Percentiles rank a stretch among this genome's conserved stretches.
Conservation (phyloP, 225 moss, liverwort and hornwort genomes). For the Marchantia polymorpha region DNA sequence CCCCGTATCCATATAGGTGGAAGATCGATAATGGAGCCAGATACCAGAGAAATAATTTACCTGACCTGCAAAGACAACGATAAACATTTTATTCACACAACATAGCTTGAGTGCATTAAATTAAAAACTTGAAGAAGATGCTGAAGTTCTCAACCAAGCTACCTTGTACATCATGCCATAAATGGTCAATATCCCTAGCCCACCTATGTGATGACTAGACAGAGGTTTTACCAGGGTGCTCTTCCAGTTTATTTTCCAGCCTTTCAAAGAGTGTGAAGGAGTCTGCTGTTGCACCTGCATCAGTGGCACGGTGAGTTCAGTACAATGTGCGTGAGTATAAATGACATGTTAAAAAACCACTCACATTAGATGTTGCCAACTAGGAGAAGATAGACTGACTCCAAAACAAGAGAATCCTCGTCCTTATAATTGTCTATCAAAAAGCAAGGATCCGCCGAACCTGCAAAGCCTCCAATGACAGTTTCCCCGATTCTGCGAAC, state of each 20-base stretch:
- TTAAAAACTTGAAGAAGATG: not conserved
- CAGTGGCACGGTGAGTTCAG: not conserved
- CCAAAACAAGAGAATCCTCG: not conserved
- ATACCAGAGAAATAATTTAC: conserved; percentile 41
- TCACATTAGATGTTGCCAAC: not conserved
- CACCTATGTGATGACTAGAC: not conserved
- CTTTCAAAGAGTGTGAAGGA: conserved; percentile 95
- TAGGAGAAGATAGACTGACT: not conserved
- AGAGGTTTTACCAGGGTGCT: conserved; percentile 68
- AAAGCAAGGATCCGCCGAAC: conserved; percentile 22
- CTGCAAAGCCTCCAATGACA: conserved; percentile 90
- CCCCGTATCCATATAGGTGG: conserved; percentile 2
- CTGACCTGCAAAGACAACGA: conserved; percentile 71
- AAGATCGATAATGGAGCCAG: conserved; percentile 4
- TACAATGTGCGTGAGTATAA: too few species aligned
- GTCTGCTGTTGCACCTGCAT: conserved; percentile 86
- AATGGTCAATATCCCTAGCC: not conserved
- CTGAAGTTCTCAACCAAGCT: not conserved
- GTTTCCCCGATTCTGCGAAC: conserved; percentile 87
- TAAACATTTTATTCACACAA: not conserved
- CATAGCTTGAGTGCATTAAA: not conserved
- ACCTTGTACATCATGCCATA: not conserved
- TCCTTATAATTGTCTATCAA: not conserved
- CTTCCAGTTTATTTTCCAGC: conserved; percentile 86
- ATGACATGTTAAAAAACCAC: too few species aligned